phyloP scores from a whole-genome alignment of 108 stramenopile species.

The Cyclotella sp. region DNA sequence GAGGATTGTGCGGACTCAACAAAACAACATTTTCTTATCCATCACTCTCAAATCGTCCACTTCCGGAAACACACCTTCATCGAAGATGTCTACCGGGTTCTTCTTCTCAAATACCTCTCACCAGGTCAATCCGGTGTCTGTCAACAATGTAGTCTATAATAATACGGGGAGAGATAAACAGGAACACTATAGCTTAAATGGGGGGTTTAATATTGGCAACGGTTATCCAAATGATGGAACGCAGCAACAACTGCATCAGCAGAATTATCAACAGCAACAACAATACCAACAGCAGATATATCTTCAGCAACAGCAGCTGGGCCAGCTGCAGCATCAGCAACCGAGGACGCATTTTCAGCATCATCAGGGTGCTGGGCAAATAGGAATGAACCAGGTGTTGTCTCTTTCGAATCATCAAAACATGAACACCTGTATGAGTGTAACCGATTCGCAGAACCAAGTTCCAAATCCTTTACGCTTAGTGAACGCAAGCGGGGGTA shows the following conservation, averaged over 20 bases:
- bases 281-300: neutral
- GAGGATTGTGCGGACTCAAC: too few species aligned
- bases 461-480: conserved; percentile 2
- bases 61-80: neutral
- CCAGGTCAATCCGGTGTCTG: neutral
- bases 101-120: neutral
- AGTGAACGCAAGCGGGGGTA: neutral
- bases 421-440: neutral
- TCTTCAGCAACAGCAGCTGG: neutral
- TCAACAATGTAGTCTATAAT: neutral
- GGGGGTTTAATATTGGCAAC: neutral
- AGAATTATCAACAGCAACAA: conserved; percentile 6
- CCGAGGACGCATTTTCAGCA: neutral
- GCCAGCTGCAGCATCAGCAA: neutral
- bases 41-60: too few species aligned
- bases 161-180: neutral
- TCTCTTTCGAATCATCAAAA: neutral
- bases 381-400: neutral
- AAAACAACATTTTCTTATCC: too few species aligned
- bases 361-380: neutral
- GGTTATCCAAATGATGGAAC: neutral
- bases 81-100: neutral
- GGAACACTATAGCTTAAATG: neutral
- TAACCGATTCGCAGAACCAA: neutral
- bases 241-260: conserved; percentile 10